Evolutionary conservation across 2,329 filamentous ascomycete species (phyloP), one percentile per base, ranked within the genome.

Genomic region (Aureobasidium sp.): DNA sequence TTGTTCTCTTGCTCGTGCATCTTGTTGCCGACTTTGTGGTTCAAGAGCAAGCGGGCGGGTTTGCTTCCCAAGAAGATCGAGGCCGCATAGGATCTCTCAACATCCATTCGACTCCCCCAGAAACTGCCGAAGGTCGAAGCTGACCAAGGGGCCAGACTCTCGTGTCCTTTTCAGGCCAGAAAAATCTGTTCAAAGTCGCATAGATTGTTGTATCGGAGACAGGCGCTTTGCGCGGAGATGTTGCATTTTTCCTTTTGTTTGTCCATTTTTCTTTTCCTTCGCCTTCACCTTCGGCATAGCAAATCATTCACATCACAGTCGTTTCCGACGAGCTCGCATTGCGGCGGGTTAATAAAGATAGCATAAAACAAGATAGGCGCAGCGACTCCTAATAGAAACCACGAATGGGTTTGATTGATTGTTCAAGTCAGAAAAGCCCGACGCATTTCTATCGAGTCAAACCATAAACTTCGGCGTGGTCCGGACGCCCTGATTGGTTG

Each of bases 11-110:
- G 69, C 47, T 74, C 72, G 10, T 68, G 63, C 50, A 60, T 71
- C 8, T 64, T 76, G 25, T 62, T 77, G 55, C 74, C 74, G 2
- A 73, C 72, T 17, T 66, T 76, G 25, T 76, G 69, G 66, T 70
- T 71, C 64, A 76, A 76, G 70, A 71, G 69, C 61, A 74, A 71
- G 67, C 74, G 71, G 67, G 68, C 67, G 41, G 64, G 60, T 22
- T 39, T 55, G 16, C 27, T 55, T 14, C 48, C 48, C 21, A 32
- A 14, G 14, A 51, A 41, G 48, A 34, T 30, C n/a, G 44, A 48
- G 16, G 45, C 34, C 11, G 45, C 45, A 11, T 49, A 30, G 34
- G 6, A 12, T 16, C 14, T 3, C 24, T 6, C 17, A 45, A 21
- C n/a, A n/a, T n/a, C n/a, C n/a, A n/a, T n/a, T n/a, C n/a, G n/a